Conservation (phyloP, 768 basidiomycete genomes). For the Xanthoconium purpureum region DNA sequence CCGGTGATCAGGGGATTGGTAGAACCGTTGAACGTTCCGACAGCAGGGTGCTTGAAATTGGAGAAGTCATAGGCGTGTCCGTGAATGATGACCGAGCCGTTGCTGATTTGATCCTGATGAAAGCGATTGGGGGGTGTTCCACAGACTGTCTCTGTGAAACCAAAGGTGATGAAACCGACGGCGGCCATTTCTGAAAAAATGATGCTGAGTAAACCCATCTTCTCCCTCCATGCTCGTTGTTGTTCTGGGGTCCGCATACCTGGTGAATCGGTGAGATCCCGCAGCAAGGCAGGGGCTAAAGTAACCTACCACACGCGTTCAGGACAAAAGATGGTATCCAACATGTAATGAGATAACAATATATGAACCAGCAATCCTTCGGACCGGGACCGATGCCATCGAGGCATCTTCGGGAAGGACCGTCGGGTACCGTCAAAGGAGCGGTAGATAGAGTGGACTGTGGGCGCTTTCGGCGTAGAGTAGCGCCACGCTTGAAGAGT, state of each 20-base stretch:
- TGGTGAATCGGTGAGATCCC: conserved; percentile 30
- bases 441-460: conserved; percentile 41
- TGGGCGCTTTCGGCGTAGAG: conserved; percentile 67
- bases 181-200: conserved; percentile 82
- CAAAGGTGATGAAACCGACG: conserved; percentile 98
- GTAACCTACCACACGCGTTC: conserved; percentile 67
- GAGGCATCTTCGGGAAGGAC: conserved; percentile 51
- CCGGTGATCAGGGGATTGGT: conserved; percentile 82
- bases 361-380: conserved; percentile 93
- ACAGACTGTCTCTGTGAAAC: conserved; percentile 93
- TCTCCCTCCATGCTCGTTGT: conserved; percentile 97
- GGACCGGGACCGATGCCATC: conserved; percentile 82
- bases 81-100: conserved; percentile 86
- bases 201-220: conserved; percentile 87
- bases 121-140: conserved; percentile 82
- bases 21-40: conserved; percentile 66
- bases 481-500: conserved; percentile 85
- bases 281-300: background rate
- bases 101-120: conserved; percentile 74
- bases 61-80: conserved; percentile 93
- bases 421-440: conserved; percentile 35
- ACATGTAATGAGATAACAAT: conserved; percentile 81
- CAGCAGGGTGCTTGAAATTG: conserved; percentile 78
- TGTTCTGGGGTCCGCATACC: conserved; percentile 89
- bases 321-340: conserved; percentile 80